These are phyloP conservation scores for Mycosphaerella sp. DNA, from an alignment of 2,329 filamentous ascomycete genomes.

Conservation along the genomic window DNA sequence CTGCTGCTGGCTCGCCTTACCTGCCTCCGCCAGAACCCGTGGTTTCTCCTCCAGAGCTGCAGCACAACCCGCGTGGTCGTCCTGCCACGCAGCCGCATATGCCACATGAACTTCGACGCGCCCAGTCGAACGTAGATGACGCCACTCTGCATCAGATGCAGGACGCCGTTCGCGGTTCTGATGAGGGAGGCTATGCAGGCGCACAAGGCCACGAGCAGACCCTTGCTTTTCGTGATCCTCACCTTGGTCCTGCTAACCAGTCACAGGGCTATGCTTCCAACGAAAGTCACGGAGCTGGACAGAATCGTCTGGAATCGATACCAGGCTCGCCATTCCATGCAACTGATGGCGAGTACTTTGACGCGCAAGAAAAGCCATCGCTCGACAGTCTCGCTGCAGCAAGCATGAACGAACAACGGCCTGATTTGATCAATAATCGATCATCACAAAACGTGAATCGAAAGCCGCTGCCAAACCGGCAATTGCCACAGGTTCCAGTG, in stretches of 20 bases:
- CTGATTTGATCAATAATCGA: conserved; percentile 22
- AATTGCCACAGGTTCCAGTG: conserved; percentile 9
- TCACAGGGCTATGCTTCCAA: conserved; percentile 22
- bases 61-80: conserved; percentile 64
- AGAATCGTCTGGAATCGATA: conserved; percentile 41
- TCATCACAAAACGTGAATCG: conserved; percentile 27
- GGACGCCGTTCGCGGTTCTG: conserved; percentile 49
- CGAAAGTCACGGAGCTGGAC: conserved; percentile 21
- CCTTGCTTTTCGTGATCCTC: conserved; percentile 24
- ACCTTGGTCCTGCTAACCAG: conserved; percentile 36
- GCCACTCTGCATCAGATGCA: conserved; percentile 75
- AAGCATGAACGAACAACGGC: conserved; percentile 21
- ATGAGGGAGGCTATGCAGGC: conserved; percentile 15
- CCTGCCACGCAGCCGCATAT: conserved; percentile 65
- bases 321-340: conserved; percentile 40
- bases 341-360: conserved; percentile 29
- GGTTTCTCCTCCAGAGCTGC: conserved; percentile 68
- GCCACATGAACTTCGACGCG: conserved; percentile 69
- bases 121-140: conserved; percentile 75
- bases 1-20: conserved; percentile 29
- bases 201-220: conserved; percentile 8
- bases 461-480: conserved; percentile 26
- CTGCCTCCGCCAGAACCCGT: conserved; percentile 63
- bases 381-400: conserved; percentile 16
- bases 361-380: conserved; percentile 16